Percentiles rank a stretch among this genome's conserved stretches.
phyloP scores from a whole-genome alignment of 768 basidiomycete genomes.

The Coprinopsis cinerea region DNA sequence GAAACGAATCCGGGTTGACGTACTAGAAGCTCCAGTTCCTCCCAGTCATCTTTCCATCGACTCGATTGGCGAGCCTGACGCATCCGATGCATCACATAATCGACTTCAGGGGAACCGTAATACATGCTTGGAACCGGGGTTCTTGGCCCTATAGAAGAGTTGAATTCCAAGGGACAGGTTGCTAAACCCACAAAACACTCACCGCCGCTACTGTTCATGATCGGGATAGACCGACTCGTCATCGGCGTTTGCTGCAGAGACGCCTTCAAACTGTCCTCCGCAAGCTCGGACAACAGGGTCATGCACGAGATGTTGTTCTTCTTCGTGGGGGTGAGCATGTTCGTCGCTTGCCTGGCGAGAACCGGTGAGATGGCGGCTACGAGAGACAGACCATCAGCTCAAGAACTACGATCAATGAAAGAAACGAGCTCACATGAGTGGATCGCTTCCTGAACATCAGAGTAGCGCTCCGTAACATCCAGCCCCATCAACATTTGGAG shows the following conservation, averaged over 20 bases:
- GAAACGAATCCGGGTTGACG: conserved; percentile 12
- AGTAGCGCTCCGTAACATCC: conserved; percentile 53
- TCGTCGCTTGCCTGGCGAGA: conserved; percentile 45
- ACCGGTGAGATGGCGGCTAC: conserved; percentile 49
- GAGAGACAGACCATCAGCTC: background rate
- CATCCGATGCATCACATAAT: conserved; percentile 41
- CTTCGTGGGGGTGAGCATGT: conserved; percentile 57
- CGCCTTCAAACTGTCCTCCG: conserved; percentile 26
- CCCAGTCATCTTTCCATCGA: conserved; percentile 91
- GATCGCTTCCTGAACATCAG: conserved; percentile 52
- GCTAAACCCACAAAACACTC: too few species aligned
- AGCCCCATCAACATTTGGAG: conserved; percentile 84
- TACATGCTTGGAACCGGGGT: conserved; percentile 42
- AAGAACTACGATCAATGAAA: background rate
- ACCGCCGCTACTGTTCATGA: conserved; percentile 21
- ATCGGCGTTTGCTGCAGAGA: conserved; percentile 17
- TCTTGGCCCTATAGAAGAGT: conserved; percentile 30
- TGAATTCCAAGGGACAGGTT: background rate
- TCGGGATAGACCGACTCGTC: conserved; percentile 21
- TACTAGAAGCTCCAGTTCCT: conserved; percentile 83
- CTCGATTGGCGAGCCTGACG: conserved; percentile 47
- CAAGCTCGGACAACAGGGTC: conserved; percentile 52
- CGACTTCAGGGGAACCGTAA: conserved; percentile 58
- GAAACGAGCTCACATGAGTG: conserved; percentile 40
- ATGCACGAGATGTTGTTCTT: conserved; percentile 53